phyloP scores from a whole-genome alignment of 2,329 filamentous ascomycete genomes.

The Pseudogymnoascus sp. region DNA sequence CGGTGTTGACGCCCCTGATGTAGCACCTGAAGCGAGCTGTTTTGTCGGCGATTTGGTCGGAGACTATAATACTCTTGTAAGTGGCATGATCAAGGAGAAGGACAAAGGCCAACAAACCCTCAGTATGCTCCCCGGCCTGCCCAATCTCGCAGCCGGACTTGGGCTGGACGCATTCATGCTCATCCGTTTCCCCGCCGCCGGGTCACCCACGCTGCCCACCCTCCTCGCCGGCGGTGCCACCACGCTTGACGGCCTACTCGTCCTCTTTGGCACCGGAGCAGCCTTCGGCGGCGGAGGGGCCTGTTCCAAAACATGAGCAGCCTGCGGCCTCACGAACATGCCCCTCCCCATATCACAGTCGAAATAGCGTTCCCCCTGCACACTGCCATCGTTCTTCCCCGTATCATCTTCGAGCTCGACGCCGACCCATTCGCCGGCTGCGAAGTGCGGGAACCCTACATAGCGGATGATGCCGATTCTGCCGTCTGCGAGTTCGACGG shows the following conservation, averaged over 20 bases:
- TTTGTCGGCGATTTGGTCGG: conserved; percentile 76
- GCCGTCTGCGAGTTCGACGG: conserved; percentile 65
- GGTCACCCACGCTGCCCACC: conserved; percentile 40
- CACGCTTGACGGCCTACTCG: conserved; percentile 37
- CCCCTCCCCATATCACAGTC: conserved; percentile 66
- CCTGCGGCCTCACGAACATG: conserved; percentile 77
- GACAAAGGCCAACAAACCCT: conserved; percentile 37
- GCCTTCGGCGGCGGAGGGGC: conserved; percentile 31
- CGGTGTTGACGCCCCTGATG: conserved; percentile 49
- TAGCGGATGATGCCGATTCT: conserved; percentile 72
- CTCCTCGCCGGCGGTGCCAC: conserved; percentile 28
- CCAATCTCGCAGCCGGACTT: conserved; percentile 53
- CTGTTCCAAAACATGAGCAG: conserved; percentile 51
- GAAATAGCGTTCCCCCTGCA: conserved; percentile 83
- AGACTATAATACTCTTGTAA: conserved; percentile 42
- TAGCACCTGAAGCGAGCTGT: conserved; percentile 46
- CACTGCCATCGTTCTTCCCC: conserved; percentile 91
- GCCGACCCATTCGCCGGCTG: conserved; percentile 78
- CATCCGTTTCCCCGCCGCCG: conserved; percentile 51
- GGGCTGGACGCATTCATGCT: conserved; percentile 66
- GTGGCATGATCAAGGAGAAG: conserved; percentile 10
- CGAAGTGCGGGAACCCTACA: conserved; percentile 70
- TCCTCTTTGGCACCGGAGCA: conserved; percentile 26
- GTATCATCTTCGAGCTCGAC: conserved; percentile 73
- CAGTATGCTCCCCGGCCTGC: conserved; percentile 44